Evolutionary conservation across 2,329 filamentous ascomycete genomes (phyloP).

Genomic region (Tolypocladium paradoxum): DNA sequence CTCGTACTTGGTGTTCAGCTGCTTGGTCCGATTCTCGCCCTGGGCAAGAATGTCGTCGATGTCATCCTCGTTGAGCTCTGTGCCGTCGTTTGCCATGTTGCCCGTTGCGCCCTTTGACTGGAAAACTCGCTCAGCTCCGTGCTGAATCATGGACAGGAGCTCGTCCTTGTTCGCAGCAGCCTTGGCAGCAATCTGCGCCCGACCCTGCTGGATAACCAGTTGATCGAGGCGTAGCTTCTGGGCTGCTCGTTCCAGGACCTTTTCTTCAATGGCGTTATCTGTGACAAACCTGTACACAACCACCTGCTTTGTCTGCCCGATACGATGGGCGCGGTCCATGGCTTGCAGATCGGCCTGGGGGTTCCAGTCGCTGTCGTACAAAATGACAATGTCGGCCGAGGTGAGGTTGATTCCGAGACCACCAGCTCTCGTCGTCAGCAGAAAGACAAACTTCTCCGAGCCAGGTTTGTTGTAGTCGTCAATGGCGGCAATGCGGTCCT

Average conservation of each 20-base stretch:
- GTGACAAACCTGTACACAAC: constrained; percentile 95
- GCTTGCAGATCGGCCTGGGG: constrained; percentile 96
- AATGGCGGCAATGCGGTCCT: constrained; percentile 94
- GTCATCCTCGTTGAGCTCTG: constrained; percentile 70
- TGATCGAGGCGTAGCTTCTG: constrained; percentile 96
- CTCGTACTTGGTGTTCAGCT: constrained; percentile 89
- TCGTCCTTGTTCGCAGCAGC: constrained; percentile 93
- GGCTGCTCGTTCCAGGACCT: constrained; percentile 90
- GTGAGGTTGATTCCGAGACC: constrained; percentile 96
- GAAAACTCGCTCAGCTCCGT: constrained; percentile 94
- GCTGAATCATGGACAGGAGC: constrained; percentile 94
- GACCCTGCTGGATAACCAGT: constrained; percentile 94
- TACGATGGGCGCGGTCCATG: constrained; percentile 97
- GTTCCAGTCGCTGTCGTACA: constrained; percentile 98
- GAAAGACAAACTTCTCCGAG: constrained; percentile 93
- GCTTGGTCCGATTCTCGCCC: constrained; percentile 79
- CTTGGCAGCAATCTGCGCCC: constrained; percentile 82
- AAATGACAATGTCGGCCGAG: constrained; percentile 84
- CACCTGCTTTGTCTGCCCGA: constrained; percentile 97
- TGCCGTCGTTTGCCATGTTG: constrained; percentile 44
- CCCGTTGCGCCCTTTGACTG: constrained; percentile 58
- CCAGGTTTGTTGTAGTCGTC: constrained; percentile 96
- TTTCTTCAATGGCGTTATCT: constrained; percentile 96
- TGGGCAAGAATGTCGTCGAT: constrained; percentile 81
- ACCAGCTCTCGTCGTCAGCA: constrained; percentile 90